Evolutionary conservation across 2,329 filamentous ascomycete genomes (phyloP).

Genomic region (Alternaria sp.): DNA sequence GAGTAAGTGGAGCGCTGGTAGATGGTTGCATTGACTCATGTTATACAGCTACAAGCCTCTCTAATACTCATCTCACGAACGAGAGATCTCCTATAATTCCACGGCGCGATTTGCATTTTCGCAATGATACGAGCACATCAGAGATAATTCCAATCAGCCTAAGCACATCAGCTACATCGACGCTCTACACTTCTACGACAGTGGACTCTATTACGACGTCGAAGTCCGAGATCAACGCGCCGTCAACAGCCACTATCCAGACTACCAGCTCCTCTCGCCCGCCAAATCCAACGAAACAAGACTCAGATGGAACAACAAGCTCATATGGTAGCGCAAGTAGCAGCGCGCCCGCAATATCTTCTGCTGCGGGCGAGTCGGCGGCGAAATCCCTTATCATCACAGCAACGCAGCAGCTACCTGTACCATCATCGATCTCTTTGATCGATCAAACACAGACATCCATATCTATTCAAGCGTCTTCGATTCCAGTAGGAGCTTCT

Average conservation of each 20-base stretch:
- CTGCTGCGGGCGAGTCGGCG: background rate
- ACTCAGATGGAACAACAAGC: background rate
- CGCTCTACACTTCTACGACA: background rate
- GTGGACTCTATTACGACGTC: background rate
- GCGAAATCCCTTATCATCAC: background rate
- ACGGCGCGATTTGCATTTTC: slow-evolving; percentile 6
- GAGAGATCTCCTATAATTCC: slow-evolving; percentile 7
- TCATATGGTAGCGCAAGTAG: background rate
- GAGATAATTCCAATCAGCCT: background rate
- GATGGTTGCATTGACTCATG: background rate
- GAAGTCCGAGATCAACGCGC: background rate
- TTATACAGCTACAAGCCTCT: background rate
- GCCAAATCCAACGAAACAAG: background rate
- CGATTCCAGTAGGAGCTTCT: background rate
- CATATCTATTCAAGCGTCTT: background rate
- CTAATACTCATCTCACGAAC: background rate
- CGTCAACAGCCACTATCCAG: background rate
- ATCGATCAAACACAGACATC: background rate
- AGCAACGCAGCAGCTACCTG: background rate
- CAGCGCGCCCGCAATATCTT: background rate
- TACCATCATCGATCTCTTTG: background rate
- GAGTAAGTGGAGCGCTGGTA: background rate
- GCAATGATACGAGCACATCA: slow-evolving; percentile 11
- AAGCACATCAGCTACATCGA: background rate
- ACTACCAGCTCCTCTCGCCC: background rate